These are phyloP conservation scores for Pseudozyma pruni DNA, from an alignment of 1,284 basidiomycete species.

Conservation along the genomic window DNA sequence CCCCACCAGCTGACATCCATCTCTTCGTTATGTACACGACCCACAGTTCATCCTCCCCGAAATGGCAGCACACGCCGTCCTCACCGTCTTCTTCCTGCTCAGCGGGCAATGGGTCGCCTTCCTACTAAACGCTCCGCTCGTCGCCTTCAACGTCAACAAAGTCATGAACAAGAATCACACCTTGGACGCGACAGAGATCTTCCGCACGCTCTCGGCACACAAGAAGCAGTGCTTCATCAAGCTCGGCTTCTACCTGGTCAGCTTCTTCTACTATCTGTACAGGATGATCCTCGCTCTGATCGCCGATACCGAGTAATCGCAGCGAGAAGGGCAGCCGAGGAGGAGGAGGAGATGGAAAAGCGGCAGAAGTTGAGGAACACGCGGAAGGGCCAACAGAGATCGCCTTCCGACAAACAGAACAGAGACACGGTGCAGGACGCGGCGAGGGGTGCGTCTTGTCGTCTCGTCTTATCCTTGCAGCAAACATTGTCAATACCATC, in stretches of 20 bases:
- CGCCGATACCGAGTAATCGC: slow-evolving; percentile 40
- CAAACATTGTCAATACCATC: background rate
- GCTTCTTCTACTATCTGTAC: slow-evolving; percentile 68
- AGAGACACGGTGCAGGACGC: no score
- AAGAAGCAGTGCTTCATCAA: slow-evolving; percentile 85
- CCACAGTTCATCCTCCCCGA: slow-evolving; percentile 94
- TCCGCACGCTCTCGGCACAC: slow-evolving; percentile 90
- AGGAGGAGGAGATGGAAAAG: background rate
- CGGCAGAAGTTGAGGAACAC: no score
- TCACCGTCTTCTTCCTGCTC: slow-evolving; percentile 79
- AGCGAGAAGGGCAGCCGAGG: no score
- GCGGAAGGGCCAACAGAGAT: no score
- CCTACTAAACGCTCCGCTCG: slow-evolving; percentile 87
- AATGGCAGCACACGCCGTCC: slow-evolving; percentile 88
- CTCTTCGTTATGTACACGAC: background rate
- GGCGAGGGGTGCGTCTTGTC: no score
- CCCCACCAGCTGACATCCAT: background rate
- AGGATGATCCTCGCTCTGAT: slow-evolving; percentile 59
- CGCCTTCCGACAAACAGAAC: background rate
- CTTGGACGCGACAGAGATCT: slow-evolving; percentile 99
- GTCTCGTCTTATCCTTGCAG: no score
- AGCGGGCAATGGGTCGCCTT: slow-evolving; percentile 88
- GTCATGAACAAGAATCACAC: slow-evolving; percentile 94
- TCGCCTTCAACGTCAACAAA: slow-evolving; percentile 95
- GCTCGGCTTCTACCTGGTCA: slow-evolving; percentile 65